Conservation (phyloP, 768 basidiomycete species). For the Phylloporus sp. region DNA sequence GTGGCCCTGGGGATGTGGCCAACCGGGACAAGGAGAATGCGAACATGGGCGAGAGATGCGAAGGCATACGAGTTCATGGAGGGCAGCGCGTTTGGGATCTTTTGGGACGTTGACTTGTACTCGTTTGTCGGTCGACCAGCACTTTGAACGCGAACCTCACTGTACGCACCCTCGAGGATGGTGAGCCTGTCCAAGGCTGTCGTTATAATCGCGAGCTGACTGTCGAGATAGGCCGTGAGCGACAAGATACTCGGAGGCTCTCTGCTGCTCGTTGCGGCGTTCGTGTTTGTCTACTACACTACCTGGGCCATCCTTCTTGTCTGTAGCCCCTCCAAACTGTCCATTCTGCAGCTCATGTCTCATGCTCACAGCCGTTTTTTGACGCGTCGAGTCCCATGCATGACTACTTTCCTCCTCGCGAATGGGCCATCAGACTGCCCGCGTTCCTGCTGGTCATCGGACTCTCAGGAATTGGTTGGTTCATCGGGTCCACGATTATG, state of each 20-base stretch:
- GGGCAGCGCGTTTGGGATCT: neutral
- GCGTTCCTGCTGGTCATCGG: slow-evolving; percentile 80
- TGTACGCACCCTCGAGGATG: slow-evolving; percentile 16
- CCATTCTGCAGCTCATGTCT: slow-evolving; percentile 3
- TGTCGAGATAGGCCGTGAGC: slow-evolving; percentile 54
- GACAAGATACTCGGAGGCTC: slow-evolving; percentile 77
- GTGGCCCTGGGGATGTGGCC: slow-evolving; percentile 64
- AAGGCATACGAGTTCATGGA: slow-evolving; percentile 71
- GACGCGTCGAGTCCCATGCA: slow-evolving; percentile 71
- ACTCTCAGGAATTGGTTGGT: slow-evolving; percentile 71
- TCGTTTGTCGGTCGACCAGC: slow-evolving; percentile 2
- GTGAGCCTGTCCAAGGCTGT: slow-evolving; percentile 14
- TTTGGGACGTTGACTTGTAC: neutral
- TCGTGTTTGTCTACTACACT: slow-evolving; percentile 88
- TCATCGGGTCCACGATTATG: slow-evolving; percentile 73
- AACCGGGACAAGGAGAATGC: slow-evolving; percentile 82
- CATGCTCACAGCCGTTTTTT: slow-evolving; percentile 69
- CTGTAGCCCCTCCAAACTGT: slow-evolving; percentile 24
- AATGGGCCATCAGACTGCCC: slow-evolving; percentile 90
- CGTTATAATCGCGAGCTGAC: slow-evolving; percentile 1
- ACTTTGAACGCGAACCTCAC: slow-evolving; percentile 15
- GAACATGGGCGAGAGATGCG: slow-evolving; percentile 81
- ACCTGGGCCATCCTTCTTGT: slow-evolving; percentile 88
- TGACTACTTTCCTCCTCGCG: slow-evolving; percentile 75
- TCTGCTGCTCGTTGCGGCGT: slow-evolving; percentile 75